Evolutionary conservation across 371 early-diverging fungal genomes (phyloP).

Genomic region (Smittium culicis): DNA sequence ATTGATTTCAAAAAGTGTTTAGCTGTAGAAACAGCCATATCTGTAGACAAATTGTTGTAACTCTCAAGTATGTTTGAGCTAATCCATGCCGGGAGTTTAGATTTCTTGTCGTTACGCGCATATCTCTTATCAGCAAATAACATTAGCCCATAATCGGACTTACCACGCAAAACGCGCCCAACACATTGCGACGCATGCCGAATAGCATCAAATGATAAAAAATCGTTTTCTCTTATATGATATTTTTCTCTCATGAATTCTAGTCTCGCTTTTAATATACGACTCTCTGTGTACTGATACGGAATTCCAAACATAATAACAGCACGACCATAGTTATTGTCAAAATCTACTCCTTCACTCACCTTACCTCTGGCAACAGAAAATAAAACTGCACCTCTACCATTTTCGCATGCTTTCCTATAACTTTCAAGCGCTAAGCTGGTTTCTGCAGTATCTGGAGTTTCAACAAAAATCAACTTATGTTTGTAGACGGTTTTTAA

Average conservation of each 20-base stretch:
- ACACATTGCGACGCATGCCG: constrained; percentile 99
- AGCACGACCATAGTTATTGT: constrained; percentile 97
- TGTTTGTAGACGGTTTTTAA: constrained; percentile 88
- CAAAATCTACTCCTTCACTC: constrained; percentile 99
- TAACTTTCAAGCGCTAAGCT: constrained; percentile 92
- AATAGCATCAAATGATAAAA: constrained; percentile 98
- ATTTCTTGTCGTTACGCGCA: constrained; percentile 84
- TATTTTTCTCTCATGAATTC: constrained; percentile 90
- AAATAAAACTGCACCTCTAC: constrained; percentile 95
- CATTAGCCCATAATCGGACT: constrained; percentile 99
- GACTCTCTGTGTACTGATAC: constrained; percentile 96
- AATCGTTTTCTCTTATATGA: constrained; percentile 95
- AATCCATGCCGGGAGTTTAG: constrained; percentile 98
- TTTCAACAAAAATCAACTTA: constrained; percentile 98
- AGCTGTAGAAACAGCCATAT: constrained; percentile 91
- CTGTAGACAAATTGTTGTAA: constrained; percentile 87
- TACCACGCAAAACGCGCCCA: constrained; percentile 95
- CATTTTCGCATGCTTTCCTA: constrained; percentile 93
- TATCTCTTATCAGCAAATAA: constrained; percentile 98
- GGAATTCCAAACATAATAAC: constrained; percentile 99
- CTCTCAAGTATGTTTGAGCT: constrained; percentile 80
- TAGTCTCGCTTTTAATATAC: constrained; percentile 89
- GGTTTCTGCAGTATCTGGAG: constrained; percentile 98
- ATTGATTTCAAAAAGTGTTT: constrained; percentile 91
- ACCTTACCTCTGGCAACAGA: constrained; percentile 99